phyloP scores from a whole-genome alignment of 2,329 filamentous ascomycete genomes.

The Talaromyces sp. region DNA sequence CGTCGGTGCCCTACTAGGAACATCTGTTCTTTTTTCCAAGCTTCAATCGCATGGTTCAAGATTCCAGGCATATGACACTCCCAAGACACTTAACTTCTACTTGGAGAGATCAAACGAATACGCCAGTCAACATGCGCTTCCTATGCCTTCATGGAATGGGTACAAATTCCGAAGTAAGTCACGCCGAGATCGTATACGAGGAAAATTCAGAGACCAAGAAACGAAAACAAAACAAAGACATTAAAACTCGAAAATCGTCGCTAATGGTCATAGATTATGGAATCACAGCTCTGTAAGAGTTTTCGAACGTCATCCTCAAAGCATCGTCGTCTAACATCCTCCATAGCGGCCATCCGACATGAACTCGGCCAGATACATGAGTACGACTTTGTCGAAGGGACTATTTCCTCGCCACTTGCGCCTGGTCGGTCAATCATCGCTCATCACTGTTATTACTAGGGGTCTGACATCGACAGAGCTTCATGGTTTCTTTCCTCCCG shows the following conservation, averaged over 20 bases:
- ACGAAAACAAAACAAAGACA: not conserved
- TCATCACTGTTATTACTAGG: not conserved
- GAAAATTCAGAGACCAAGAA: not conserved
- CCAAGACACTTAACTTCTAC: not conserved
- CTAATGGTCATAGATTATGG: not conserved
- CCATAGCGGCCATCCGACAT: not conserved
- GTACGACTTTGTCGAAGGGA: constrained; percentile 6
- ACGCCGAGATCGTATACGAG: not conserved
- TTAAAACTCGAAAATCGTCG: not conserved
- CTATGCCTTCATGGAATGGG: constrained; percentile 12
- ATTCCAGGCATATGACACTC: not conserved
- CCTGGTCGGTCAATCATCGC: not conserved
- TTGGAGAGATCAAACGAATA: not conserved
- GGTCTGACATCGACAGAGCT: not conserved
- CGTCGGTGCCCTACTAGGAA: not conserved
- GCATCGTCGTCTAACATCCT: not conserved
- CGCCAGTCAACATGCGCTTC: constrained; percentile 10
- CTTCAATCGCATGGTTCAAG: not conserved
- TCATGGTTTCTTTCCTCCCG: not conserved
- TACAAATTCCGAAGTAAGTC: not conserved
- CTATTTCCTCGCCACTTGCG: not conserved
- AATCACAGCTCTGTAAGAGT: constrained; percentile 1
- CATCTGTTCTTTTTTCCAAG: not conserved
- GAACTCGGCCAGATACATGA: not conserved
- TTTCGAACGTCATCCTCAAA: not conserved